phyloP scores from a whole-genome alignment of 2,329 filamentous ascomycete species.

The Harringtonia lauricola region DNA sequence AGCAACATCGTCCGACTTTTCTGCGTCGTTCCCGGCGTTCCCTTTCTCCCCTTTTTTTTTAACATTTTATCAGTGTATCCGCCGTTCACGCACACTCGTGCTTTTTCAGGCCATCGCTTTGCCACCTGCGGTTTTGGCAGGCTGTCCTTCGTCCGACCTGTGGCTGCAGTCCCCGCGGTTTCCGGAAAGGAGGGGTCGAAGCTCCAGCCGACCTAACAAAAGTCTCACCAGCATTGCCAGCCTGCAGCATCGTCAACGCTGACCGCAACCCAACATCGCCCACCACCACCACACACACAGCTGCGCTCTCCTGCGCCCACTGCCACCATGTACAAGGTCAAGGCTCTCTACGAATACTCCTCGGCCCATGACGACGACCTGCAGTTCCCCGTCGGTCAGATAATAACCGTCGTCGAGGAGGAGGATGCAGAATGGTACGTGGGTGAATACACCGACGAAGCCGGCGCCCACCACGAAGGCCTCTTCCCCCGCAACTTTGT shows the following conservation, averaged over 20 bases:
- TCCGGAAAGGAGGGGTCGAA: conserved; percentile 14
- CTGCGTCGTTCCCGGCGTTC: not conserved
- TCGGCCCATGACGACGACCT: conserved; percentile 94
- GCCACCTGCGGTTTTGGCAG: not conserved
- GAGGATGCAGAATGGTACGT: conserved; percentile 93
- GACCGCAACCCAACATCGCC: not conserved
- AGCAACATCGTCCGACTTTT: conserved; percentile 1
- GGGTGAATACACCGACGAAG: conserved; percentile 72
- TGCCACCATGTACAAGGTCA: conserved; percentile 78
- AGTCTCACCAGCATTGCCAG: not conserved
- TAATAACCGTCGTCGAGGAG: conserved; percentile 87
- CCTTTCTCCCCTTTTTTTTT: not conserved
- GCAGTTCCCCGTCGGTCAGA: conserved; percentile 70
- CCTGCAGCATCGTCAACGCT: not conserved
- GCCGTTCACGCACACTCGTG: too few species aligned
- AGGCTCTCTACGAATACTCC: conserved; percentile 87
- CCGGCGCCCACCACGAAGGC: conserved; percentile 66
- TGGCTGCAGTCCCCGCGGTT: conserved; percentile 10
- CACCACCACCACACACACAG: too few species aligned
- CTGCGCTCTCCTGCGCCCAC: not conserved
- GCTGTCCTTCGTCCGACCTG: not conserved
- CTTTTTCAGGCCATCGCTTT: not conserved
- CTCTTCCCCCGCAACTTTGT: conserved; percentile 97
- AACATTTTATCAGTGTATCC: not conserved
- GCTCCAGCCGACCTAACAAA: conserved; percentile 6